Percentiles rank a stretch among this genome's conserved stretches.
These are phyloP conservation scores for Exophiala alcalophila DNA, from an alignment of 2,329 filamentous ascomycete species.

Conservation along the genomic window DNA sequence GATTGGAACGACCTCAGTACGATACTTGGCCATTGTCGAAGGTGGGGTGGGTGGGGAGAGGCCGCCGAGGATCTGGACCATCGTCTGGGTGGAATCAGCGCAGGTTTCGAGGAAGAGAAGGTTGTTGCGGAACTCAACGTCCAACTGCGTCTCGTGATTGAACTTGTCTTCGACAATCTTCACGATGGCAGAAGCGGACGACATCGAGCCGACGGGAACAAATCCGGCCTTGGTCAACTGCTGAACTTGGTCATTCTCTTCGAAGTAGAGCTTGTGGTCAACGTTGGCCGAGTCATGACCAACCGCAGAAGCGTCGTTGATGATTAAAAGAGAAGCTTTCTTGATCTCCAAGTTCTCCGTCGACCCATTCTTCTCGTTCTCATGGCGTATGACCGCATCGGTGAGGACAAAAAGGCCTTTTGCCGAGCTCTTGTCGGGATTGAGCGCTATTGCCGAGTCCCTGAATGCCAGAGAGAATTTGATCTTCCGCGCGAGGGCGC, in stretches of 20 bases:
- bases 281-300: constrained; percentile 32
- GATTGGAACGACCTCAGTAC: constrained; percentile 80
- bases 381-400: constrained; percentile 66
- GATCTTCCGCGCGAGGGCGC: constrained; percentile 49
- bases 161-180: constrained; percentile 56
- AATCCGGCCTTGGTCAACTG: constrained; percentile 65
- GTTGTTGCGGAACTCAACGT: constrained; percentile 80
- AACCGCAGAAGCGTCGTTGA: constrained; percentile 65
- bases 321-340: constrained; percentile 78
- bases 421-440: constrained; percentile 70
- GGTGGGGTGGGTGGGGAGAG: constrained; percentile 80
- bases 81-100: constrained; percentile 92
- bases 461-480: constrained; percentile 61
- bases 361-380: constrained; percentile 64
- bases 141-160: constrained; percentile 64
- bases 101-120: constrained; percentile 90
- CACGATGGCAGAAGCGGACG: constrained; percentile 69
- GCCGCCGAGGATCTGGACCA: constrained; percentile 74
- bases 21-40: constrained; percentile 78
- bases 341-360: constrained; percentile 66
- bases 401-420: constrained; percentile 77
- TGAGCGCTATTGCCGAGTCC: constrained; percentile 80
- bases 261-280: constrained; percentile 33
- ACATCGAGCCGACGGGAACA: constrained; percentile 83
- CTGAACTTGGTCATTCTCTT: constrained; percentile 46